Evolutionary conservation across 2,329 filamentous ascomycete genomes (phyloP).

Genomic region (Fusarium ramigenum): DNA sequence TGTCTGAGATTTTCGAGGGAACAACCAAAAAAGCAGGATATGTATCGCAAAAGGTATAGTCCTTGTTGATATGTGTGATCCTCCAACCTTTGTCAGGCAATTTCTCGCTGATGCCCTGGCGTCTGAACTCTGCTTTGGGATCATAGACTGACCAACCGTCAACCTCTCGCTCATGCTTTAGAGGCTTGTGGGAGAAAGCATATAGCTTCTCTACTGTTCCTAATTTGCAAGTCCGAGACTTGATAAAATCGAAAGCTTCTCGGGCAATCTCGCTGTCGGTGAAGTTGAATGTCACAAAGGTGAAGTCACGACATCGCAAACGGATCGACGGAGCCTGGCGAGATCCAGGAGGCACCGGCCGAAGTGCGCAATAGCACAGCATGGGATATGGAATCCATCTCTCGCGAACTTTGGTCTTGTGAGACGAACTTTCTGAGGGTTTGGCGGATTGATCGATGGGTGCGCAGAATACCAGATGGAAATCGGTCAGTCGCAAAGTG

Average conservation of each 20-base stretch:
- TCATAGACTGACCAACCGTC: constrained; percentile 90
- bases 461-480: constrained; percentile 66
- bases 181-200: constrained; percentile 85
- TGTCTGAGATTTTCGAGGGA: constrained; percentile 92
- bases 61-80: constrained; percentile 86
- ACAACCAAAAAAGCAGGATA: constrained; percentile 89
- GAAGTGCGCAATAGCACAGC: constrained; percentile 81
- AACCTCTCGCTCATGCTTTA: constrained; percentile 75
- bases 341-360: constrained; percentile 75
- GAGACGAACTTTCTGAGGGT: constrained; percentile 32
- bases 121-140: constrained; percentile 82
- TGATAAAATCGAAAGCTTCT: constrained; percentile 89
- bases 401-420: constrained; percentile 62
- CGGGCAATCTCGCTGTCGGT: constrained; percentile 75
- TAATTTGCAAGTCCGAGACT: constrained; percentile 80
- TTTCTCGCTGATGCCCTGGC: constrained; percentile 88
- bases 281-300: constrained; percentile 92
- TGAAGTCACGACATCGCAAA: constrained; percentile 91
- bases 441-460: constrained; percentile 48
- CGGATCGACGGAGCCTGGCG: constrained; percentile 83
- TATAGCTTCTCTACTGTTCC: constrained; percentile 88
- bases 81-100: constrained; percentile 84
- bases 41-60: constrained; percentile 91
- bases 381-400: constrained; percentile 96
- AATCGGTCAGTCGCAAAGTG: constrained; percentile 69